Conservation (phyloP, 108 stramenopile genomes). For the Nitzschia inconspicua region DNA sequence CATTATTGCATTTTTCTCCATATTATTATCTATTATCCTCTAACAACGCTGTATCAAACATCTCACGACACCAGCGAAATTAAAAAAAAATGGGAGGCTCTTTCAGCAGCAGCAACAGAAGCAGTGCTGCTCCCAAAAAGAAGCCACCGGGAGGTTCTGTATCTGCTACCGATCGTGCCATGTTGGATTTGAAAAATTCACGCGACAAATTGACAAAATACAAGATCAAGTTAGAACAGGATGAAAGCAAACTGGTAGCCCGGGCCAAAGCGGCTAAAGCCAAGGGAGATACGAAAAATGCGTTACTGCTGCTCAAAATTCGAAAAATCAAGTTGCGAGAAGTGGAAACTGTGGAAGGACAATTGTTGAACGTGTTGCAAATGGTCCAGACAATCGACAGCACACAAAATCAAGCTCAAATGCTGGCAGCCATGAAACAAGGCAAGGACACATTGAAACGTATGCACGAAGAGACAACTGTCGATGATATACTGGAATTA, state of each 20-base stretch:
- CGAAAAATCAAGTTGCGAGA: conserved; percentile 73
- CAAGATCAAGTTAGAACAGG: conserved; percentile 56
- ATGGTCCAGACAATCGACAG: conserved; percentile 87
- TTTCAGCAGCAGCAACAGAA: conserved; percentile 2
- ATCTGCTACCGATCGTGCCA: conserved; percentile 74
- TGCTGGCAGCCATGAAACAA: conserved; percentile 59
- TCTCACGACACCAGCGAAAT: no score
- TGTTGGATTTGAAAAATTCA: conserved; percentile 88
- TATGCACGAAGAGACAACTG: conserved; percentile 81
- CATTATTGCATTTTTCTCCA: no score
- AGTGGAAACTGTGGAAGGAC: conserved; percentile 63
- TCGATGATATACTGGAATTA: conserved; percentile 87
- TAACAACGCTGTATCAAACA: no score
- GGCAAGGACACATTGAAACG: conserved; percentile 88
- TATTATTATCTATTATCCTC: no score
- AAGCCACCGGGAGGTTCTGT: conserved; percentile 15
- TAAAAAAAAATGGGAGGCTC: not conserved
- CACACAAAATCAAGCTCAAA: conserved; percentile 76
- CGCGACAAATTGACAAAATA: conserved; percentile 79
- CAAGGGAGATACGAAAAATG: conserved; percentile 54
- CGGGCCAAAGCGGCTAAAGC: conserved; percentile 66
- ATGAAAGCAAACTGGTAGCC: conserved; percentile 54
- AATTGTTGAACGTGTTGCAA: conserved; percentile 74
- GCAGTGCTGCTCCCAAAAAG: conserved; percentile 1
- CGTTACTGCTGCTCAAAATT: conserved; percentile 71